Percentiles rank a stretch among this genome's conserved stretches.
Conservation (phyloP, 192 early-diverging fungal genomes). For the Podila epigama region DNA sequence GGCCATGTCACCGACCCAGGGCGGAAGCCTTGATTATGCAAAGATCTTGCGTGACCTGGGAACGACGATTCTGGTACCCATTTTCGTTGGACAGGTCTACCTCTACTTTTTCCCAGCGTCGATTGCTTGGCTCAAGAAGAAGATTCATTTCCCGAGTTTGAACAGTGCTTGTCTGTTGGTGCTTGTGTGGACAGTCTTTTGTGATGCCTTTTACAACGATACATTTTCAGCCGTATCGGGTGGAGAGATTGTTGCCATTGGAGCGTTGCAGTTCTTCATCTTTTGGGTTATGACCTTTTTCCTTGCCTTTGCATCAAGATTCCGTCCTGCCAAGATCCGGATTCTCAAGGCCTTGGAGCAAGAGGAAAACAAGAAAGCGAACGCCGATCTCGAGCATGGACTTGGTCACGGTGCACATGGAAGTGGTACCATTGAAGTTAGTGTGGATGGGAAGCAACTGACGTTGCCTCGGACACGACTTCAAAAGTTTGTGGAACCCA, state of each 20-base stretch:
- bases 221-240: slow-evolving; percentile 60
- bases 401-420: too few relatives aligned
- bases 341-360: slow-evolving; percentile 40
- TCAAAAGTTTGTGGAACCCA: slow-evolving; percentile 26
- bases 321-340: slow-evolving; percentile 50
- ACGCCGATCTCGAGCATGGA: slow-evolving; percentile 29
- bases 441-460: too few relatives aligned
- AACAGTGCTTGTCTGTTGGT: slow-evolving; percentile 65
- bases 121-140: slow-evolving; percentile 55
- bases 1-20: slow-evolving; percentile 15
- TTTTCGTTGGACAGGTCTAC: slow-evolving; percentile 67
- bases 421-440: slow-evolving; percentile 2
- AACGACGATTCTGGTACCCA: slow-evolving; percentile 67
- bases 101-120: slow-evolving; percentile 54
- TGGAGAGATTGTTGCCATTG: slow-evolving; percentile 58
- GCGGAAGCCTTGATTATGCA: slow-evolving; percentile 53
- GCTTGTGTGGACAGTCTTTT: slow-evolving; percentile 77
- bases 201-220: slow-evolving; percentile 68
- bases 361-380: neutral
- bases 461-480: slow-evolving; percentile 3
- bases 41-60: slow-evolving; percentile 62
- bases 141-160: slow-evolving; percentile 62
- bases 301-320: slow-evolving; percentile 52
- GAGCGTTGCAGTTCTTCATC: slow-evolving; percentile 55
- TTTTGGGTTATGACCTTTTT: slow-evolving; percentile 64